These are phyloP conservation scores for Metschnikowia dekortorum DNA, from an alignment of 805 yeast species.

Conservation along the genomic window DNA sequence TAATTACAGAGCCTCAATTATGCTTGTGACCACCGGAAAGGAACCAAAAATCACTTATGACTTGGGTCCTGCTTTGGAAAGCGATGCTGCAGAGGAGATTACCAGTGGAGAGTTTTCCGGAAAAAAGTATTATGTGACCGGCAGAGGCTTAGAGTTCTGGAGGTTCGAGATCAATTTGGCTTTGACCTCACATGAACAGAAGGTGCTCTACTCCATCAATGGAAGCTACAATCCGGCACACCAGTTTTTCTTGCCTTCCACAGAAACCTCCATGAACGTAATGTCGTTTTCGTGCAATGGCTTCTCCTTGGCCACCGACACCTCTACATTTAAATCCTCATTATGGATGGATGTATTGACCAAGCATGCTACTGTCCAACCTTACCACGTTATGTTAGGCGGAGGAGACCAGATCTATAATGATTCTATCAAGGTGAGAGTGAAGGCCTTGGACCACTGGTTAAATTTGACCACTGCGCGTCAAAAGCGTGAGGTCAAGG, in stretches of 20 bases:
- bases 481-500: slow-evolving; percentile 36
- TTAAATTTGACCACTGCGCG: slow-evolving; percentile 46
- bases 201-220: slow-evolving; percentile 59
- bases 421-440: slow-evolving; percentile 67
- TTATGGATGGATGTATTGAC: slow-evolving; percentile 83
- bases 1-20: slow-evolving; percentile 63
- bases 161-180: slow-evolving; percentile 56
- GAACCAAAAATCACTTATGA: slow-evolving; percentile 31
- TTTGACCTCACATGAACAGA: slow-evolving; percentile 50
- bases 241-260: slow-evolving; percentile 65
- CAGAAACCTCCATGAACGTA: slow-evolving; percentile 66
- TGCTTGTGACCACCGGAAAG: slow-evolving; percentile 55
- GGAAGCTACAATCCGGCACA: slow-evolving; percentile 17
- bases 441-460: slow-evolving; percentile 60
- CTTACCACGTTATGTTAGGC: slow-evolving; percentile 91
- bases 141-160: slow-evolving; percentile 54
- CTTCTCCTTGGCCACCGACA: slow-evolving; percentile 69
- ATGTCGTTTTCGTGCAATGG: slow-evolving; percentile 90
- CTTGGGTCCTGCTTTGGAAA: slow-evolving; percentile 31
- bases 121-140: slow-evolving; percentile 39
- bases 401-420: slow-evolving; percentile 97
- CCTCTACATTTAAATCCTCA: slow-evolving; percentile 63
- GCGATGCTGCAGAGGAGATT: slow-evolving; percentile 6
- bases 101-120: slow-evolving; percentile 45
- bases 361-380: slow-evolving; percentile 49